Base-by-base conservation (phyloP, 2,329 filamentous ascomycete species). In the Sporothrix mexicana region DNA sequence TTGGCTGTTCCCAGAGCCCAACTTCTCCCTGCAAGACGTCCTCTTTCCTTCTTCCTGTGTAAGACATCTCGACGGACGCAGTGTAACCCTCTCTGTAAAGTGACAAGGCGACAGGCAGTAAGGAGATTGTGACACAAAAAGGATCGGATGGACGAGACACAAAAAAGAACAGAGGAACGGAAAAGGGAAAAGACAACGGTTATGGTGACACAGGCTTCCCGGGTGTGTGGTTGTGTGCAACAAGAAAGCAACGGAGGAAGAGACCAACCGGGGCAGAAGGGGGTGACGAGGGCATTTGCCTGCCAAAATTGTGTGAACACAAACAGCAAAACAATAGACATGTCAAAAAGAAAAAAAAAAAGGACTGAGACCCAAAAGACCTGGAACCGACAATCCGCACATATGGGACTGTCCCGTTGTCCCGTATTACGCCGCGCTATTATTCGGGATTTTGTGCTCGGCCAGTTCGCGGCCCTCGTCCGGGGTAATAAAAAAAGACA, bases 381-480 rank as follows among this genome's bases (percentile, higher is more conserved):
- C 20, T 3, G 20, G 64, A 51, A 67, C 47, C 25, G 67, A 47
- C 67, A 15, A n/a, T 45, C 41, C 61, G 61, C 20, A 47, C 41
- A 12, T 25, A 13, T 43, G n/a, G 41, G 45, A 36, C 13, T 45
- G 51, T 3, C 15, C 62, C 64, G 64, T 67, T 45, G 51, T 3
- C 15, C 62, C 64, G 64, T 67, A 67, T 36, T 20, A 67, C 64
- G 45, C 64, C 64, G n/a, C 23, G 41, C 61, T 61, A 20, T 25
- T 49, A 43, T 8, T 45, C 51, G n/a, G 43, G 51, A 55, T 49
- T 7, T 25, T 49, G 55, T 36, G 55, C 57, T 70, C 59, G 70
- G 61, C 70, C 23, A 57, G 30, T 71, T 17, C 66, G 45, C 69
- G 69, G 69, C 57, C 69, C 69, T 62, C 69, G 20, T 64, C 43